phyloP scores from a whole-genome alignment of 768 basidiomycete species.

The Psilocybe sp. region DNA sequence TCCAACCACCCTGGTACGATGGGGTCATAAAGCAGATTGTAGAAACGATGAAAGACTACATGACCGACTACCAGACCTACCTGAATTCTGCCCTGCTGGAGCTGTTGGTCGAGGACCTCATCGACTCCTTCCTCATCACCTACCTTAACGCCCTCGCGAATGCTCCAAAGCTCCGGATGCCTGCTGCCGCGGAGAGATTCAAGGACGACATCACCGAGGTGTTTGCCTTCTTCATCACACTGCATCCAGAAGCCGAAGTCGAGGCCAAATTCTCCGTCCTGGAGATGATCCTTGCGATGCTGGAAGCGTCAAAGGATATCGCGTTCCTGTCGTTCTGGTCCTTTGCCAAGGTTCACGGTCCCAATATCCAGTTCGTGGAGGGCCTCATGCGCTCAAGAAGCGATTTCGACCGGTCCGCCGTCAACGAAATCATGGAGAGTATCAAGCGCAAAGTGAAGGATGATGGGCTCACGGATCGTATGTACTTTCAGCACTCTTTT shows the following conservation, averaged over 20 bases:
- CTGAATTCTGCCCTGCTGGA: constrained; percentile 91
- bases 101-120: constrained; percentile 86
- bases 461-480: constrained; percentile 79
- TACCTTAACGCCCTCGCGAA: constrained; percentile 88
- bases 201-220: constrained; percentile 75
- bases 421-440: constrained; percentile 90
- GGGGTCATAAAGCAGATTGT: constrained; percentile 84
- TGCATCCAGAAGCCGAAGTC: constrained; percentile 77
- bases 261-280: constrained; percentile 83
- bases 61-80: constrained; percentile 89
- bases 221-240: constrained; percentile 76
- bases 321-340: constrained; percentile 91
- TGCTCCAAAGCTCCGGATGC: constrained; percentile 83
- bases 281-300: constrained; percentile 75
- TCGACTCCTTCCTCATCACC: constrained; percentile 85
- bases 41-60: constrained; percentile 95
- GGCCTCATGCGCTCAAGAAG: constrained; percentile 84
- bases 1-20: constrained; percentile 88
- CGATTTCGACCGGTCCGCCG: constrained; percentile 86
- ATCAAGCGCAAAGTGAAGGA: constrained; percentile 91
- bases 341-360: constrained; percentile 92
- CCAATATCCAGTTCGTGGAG: constrained; percentile 90
- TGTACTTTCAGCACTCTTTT: constrained; percentile 28
- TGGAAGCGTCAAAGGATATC: constrained; percentile 86
- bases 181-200: constrained; percentile 80